phyloP scores from a whole-genome alignment of 1,139 yeast species.

The Scheffersomyces quercinus region DNA sequence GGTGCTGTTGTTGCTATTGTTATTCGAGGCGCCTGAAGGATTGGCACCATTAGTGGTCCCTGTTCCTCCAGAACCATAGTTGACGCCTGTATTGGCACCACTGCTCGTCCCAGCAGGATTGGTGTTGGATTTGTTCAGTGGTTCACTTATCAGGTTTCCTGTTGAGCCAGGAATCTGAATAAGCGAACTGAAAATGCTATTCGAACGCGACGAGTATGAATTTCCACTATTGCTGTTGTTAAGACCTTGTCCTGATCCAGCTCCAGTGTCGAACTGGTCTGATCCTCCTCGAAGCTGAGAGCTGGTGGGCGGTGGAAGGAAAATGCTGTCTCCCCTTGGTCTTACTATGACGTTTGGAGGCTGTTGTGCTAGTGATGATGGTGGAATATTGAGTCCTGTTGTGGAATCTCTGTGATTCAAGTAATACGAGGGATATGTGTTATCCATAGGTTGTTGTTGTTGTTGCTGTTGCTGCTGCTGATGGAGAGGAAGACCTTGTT shows the following conservation, averaged over 20 bases:
- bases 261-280: neutral
- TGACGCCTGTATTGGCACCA: neutral
- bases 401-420: conserved; percentile 13
- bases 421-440: conserved; percentile 15
- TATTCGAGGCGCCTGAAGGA: neutral
- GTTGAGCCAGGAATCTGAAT: conserved; percentile 42
- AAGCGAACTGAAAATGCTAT: conserved; percentile 43
- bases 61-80: neutral
- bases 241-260: conserved; percentile 1
- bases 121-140: conserved; percentile 4
- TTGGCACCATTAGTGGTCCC: neutral
- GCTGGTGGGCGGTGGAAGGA: conserved; percentile 25
- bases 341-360: conserved; percentile 6
- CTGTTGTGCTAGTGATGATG: conserved; percentile 7
- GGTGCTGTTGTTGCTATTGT: neutral
- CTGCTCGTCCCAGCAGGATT: conserved; percentile 18
- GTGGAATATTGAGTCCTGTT: conserved; percentile 3
- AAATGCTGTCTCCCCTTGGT: conserved; percentile 24
- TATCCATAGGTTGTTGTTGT: conserved; percentile 3
- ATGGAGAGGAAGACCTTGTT: too few relatives aligned
- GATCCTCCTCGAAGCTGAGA: neutral
- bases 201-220: conserved; percentile 30
- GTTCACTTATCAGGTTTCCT: conserved; percentile 35
- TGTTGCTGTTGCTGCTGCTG: conserved; percentile 5
- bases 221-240: conserved; percentile 6